Conservation (phyloP, 345 rosid species). For the Murraya koenigii region DNA sequence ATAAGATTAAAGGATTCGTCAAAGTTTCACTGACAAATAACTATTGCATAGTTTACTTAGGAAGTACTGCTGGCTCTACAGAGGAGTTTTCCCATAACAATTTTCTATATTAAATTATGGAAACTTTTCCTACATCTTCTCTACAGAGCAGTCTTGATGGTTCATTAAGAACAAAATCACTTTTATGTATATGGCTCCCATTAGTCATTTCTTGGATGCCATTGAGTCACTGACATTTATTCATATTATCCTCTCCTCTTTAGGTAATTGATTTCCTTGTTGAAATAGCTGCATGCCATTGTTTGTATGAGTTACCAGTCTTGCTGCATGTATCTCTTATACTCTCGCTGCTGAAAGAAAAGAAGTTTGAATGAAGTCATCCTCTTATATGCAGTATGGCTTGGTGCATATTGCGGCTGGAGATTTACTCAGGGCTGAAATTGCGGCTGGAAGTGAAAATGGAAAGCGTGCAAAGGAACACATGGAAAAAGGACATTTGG, state of each 20-base stretch:
- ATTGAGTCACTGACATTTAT: neutral
- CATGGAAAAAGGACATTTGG: conserved; percentile 87
- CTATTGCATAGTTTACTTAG: neutral
- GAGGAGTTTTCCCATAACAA: neutral
- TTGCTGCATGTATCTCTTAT: conserved; percentile 13
- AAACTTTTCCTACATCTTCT: neutral
- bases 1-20: neutral
- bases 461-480: conserved; percentile 75
- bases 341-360: conserved; percentile 12
- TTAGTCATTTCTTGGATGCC: neutral
- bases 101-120: neutral
- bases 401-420: conserved; percentile 95
- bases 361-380: conserved; percentile 26
- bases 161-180: neutral
- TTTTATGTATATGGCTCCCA: neutral
- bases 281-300: neutral
- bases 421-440: conserved; percentile 77
- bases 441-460: conserved; percentile 79
- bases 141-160: neutral
- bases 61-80: neutral
- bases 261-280: neutral
- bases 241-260: neutral
- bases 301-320: neutral
- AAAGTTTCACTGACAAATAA: neutral
- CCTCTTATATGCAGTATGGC: conserved; percentile 69